Evolutionary conservation across 176 grass and related monocot species (phyloP).

Genomic region (Leersia perrieri): DNA sequence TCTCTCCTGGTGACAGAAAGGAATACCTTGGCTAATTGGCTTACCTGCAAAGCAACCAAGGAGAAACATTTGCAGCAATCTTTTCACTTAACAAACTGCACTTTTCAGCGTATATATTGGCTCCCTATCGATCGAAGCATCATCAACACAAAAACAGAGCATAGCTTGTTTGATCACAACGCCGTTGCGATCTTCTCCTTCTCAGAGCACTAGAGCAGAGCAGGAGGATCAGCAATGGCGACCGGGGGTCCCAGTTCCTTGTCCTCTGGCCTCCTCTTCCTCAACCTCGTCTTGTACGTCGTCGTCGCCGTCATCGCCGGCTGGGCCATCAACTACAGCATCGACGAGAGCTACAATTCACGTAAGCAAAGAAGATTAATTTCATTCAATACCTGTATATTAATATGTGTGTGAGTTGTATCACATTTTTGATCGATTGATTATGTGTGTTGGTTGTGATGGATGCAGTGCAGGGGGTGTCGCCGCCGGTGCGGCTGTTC

Average conservation of each 20-base stretch:
- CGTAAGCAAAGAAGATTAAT: not conserved
- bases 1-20: not conserved
- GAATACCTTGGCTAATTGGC: not conserved
- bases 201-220: not conserved
- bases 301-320: conserved; percentile 67
- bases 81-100: not conserved
- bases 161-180: not conserved
- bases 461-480: conserved; percentile 40
- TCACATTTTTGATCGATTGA: not conserved
- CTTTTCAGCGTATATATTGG: not conserved
- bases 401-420: too few species aligned
- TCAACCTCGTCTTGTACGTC: conserved; percentile 88
- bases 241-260: conserved; percentile 16
- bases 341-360: conserved; percentile 56
- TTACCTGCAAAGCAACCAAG: not conserved
- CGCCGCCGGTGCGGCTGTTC: conserved; percentile 64
- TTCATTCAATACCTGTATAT: too few species aligned
- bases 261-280: conserved; percentile 58
- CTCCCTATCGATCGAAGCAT: not conserved
- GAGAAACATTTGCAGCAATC: not conserved
- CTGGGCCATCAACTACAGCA: conserved; percentile 90
- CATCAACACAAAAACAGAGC: not conserved
- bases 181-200: not conserved
- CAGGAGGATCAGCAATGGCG: conserved; percentile 55
- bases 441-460: not conserved